Evolutionary conservation across 2,329 filamentous ascomycete species (phyloP).

Genomic region (Talaromyces verruculosus): DNA sequence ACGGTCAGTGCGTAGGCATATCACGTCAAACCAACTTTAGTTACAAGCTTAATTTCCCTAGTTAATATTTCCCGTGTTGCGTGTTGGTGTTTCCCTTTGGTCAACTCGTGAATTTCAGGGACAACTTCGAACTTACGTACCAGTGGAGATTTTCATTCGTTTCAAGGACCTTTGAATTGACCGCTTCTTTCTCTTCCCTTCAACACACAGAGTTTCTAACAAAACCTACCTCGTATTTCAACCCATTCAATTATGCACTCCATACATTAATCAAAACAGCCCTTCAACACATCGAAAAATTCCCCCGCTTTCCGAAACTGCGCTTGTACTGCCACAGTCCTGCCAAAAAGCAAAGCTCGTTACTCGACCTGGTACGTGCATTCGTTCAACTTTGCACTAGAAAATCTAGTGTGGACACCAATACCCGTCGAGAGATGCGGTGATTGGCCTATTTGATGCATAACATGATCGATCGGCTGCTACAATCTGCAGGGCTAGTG

Average conservation of each 20-base stretch:
- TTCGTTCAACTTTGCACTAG: not conserved
- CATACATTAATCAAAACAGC: not conserved
- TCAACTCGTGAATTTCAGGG: not conserved
- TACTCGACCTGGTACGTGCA: constrained; percentile 3
- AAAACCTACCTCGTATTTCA: not conserved
- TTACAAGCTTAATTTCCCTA: not conserved
- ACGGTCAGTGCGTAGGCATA: not conserved
- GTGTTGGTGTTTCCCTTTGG: constrained; percentile 4
- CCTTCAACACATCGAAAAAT: not conserved
- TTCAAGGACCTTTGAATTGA: not conserved
- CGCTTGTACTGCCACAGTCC: not conserved
- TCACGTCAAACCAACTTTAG: not conserved
- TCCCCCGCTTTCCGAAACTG: constrained; percentile 2
- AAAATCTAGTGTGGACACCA: not conserved
- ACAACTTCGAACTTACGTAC: not conserved
- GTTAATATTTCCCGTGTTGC: not conserved
- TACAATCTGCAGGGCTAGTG: not conserved
- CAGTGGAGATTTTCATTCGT: constrained; percentile 1
- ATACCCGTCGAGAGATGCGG: not conserved
- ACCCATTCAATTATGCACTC: not conserved
- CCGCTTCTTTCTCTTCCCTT: not conserved
- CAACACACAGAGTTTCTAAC: not conserved
- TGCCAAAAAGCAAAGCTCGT: not conserved
- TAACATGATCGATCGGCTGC: constrained; percentile 9
- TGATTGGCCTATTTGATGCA: not conserved